phyloP scores from a whole-genome alignment of 1,284 basidiomycete genomes.

The Naganishia cerealis region DNA sequence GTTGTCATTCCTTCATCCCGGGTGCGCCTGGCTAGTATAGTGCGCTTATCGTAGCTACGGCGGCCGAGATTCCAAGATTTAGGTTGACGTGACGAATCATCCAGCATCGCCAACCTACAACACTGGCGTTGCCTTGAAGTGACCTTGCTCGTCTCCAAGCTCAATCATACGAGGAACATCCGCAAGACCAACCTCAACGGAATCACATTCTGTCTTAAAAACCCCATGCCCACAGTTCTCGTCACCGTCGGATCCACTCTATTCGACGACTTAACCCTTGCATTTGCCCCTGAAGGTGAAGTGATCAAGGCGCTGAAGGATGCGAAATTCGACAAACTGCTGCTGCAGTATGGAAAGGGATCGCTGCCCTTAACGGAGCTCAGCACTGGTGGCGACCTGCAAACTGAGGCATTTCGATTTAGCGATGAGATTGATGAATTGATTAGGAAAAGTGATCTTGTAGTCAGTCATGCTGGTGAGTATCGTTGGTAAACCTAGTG shows the following conservation, averaged over 20 bases:
- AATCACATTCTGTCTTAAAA: not conserved
- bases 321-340: conserved; percentile 46
- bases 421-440: conserved; percentile 68
- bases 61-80: not conserved
- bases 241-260: conserved; percentile 86
- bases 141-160: not conserved
- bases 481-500: conserved; percentile 2
- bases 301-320: conserved; percentile 58
- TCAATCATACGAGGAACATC: not conserved
- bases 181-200: not conserved
- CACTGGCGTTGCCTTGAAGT: not conserved
- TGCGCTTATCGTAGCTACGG: conserved; percentile 7
- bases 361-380: conserved; percentile 28
- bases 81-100: conserved; percentile 18
- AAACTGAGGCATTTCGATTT: conserved; percentile 69
- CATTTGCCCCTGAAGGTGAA: conserved; percentile 59
- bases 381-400: conserved; percentile 56
- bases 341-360: conserved; percentile 33
- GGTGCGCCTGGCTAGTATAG: conserved; percentile 5
- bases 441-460: conserved; percentile 67
- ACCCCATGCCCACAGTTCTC: conserved; percentile 57
- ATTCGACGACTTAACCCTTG: conserved; percentile 72
- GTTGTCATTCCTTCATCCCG: conserved; percentile 15
- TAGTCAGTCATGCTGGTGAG: conserved; percentile 91
- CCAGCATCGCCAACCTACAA: not conserved